Conservation (phyloP, 371 early-diverging fungal species). For the Ecytonucleospora hepatopenaei region DNA sequence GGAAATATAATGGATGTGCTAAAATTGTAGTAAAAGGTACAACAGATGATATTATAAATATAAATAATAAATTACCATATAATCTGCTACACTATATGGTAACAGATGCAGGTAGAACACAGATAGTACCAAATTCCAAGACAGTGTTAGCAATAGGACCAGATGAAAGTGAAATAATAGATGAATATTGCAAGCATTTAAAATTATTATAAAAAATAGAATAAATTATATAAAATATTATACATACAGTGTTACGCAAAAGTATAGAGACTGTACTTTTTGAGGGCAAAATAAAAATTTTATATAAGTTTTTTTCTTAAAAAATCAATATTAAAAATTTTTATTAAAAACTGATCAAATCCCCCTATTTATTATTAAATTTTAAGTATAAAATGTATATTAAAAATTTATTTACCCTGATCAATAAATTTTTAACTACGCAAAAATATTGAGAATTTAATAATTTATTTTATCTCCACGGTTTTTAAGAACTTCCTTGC, state of each 20-base stretch:
- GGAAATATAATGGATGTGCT: slow-evolving; percentile 41
- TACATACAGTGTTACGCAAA: no score
- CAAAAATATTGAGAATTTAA: neutral
- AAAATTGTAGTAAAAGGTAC: slow-evolving; percentile 47
- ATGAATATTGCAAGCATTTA: neutral
- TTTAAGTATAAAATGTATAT: no score
- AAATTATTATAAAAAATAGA: neutral
- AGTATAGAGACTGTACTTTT: neutral
- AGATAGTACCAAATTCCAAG: slow-evolving; percentile 77
- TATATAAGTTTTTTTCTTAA: neutral
- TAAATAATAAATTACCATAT: neutral
- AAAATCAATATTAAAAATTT: no score
- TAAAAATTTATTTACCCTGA: no score
- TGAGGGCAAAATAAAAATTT: neutral
- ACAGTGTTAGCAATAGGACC: slow-evolving; percentile 90
- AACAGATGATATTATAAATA: slow-evolving; percentile 27
- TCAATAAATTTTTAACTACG: no score
- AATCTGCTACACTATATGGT: slow-evolving; percentile 27
- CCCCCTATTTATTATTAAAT: no score
- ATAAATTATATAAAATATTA: no score
- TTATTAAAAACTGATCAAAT: no score
- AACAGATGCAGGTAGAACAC: slow-evolving; percentile 84
- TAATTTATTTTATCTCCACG: neutral
- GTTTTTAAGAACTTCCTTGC: neutral
- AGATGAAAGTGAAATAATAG: slow-evolving; percentile 38